Evolutionary conservation across 1,139 yeast genomes (phyloP), one percentile per base, ranked within the genome.

Genomic region (Debaryomycetaceae sp.): DNA sequence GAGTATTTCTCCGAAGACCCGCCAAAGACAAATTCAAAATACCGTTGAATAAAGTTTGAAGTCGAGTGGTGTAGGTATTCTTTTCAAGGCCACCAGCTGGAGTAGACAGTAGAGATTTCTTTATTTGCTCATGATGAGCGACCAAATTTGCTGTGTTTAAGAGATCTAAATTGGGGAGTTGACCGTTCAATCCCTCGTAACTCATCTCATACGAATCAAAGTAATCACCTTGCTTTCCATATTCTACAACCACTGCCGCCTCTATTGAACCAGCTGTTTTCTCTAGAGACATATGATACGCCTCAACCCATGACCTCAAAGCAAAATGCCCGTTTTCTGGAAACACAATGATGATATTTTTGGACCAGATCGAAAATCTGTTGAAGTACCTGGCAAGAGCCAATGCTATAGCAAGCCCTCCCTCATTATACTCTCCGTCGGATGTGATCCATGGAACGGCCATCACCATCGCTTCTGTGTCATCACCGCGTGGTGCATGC

Each of bases 181-280:
- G 97, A 8, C 99, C 99, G 60, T 95, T 93, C 47, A 91, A 74
- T 0, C 99, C 99, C 51, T 87, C 91, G 60, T 89, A 93, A 45
- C 71, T 73, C 47, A 95, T 65, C 59, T 91, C 97, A 41, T 87
- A 69, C 56, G 80, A 80, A 47, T 86, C 88, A 57, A 90, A 81
- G 55, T 80, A 75, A 60, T 91, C 98, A 5, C 67, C 60, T 7
- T 66, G 70, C 2, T 85, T 78, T 2, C 95, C 83, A 58, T 80
- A 89, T 61, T 95, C 99, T 51, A 95, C 59, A 22, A 91, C 86
- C 5, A 93, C 62, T 0, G 98, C 99, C 31, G 96, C 89, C 55
- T 93, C 98, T 41, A 95, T 87, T 0, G 95, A 81, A 0, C 99
- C 99, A n/a, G 96, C 97, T 1, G 97, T 90, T 45, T 83, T 73